These are phyloP conservation scores for Ogataea hybrid DNA, from an alignment of 1,139 yeast species.

Conservation along the genomic window DNA sequence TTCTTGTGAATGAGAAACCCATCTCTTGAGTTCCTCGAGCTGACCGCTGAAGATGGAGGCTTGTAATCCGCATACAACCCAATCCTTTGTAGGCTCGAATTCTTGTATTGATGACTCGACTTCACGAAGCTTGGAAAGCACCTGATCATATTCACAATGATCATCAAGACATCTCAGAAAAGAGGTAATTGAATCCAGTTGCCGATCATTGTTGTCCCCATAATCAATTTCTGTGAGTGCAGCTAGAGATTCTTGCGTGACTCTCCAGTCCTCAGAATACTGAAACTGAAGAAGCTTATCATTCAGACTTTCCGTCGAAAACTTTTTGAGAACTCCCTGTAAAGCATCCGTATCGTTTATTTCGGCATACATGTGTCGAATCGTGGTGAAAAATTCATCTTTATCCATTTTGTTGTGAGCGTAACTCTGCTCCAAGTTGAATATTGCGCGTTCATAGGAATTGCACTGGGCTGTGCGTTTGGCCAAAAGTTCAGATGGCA, in stretches of 20 bases:
- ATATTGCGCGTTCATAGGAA: conserved; percentile 84
- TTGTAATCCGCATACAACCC: conserved; percentile 69
- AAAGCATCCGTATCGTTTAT: conserved; percentile 89
- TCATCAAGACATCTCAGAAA: conserved; percentile 53
- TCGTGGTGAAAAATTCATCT: conserved; percentile 46
- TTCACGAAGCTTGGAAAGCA: conserved; percentile 29
- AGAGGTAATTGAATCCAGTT: conserved; percentile 35
- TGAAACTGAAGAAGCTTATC: conserved; percentile 80
- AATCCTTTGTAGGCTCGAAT: conserved; percentile 40
- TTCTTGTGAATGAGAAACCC: conserved; percentile 49
- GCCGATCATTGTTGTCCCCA: conserved; percentile 28
- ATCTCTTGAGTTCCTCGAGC: conserved; percentile 47
- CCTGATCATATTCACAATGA: conserved; percentile 55
- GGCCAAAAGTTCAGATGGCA: conserved; percentile 74
- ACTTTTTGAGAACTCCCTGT: conserved; percentile 77
- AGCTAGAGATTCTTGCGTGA: conserved; percentile 84
- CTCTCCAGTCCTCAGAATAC: conserved; percentile 82
- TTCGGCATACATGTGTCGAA: conserved; percentile 80
- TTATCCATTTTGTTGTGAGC: conserved; percentile 43
- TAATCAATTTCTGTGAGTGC: conserved; percentile 51
- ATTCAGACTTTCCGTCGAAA: conserved; percentile 64
- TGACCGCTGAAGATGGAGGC: conserved; percentile 72
- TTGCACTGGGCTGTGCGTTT: conserved; percentile 78
- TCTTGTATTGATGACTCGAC: conserved; percentile 15
- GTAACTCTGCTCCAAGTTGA: conserved; percentile 78